phyloP scores from a whole-genome alignment of 2,329 filamentous ascomycete genomes.

The Berkeleyomyces rouxiae region DNA sequence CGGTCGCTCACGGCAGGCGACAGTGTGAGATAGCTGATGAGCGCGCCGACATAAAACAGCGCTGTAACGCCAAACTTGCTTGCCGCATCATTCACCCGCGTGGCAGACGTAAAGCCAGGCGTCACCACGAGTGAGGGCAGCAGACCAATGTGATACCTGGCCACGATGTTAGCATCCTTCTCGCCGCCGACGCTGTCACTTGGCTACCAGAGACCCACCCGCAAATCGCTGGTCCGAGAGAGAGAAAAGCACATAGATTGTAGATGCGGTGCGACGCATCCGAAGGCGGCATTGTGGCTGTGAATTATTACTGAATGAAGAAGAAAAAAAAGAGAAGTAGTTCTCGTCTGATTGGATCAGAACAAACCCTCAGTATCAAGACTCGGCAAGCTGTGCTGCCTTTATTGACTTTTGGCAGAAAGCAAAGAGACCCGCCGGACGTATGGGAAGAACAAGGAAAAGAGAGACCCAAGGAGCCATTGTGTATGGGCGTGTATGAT shows the following conservation, averaged over 20 bases:
- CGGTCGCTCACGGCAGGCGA: slow-evolving; percentile 34
- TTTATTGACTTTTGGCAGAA: background rate
- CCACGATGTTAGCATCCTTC: background rate
- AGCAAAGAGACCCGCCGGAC: background rate
- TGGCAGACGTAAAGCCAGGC: slow-evolving; percentile 25
- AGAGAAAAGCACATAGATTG: slow-evolving; percentile 30
- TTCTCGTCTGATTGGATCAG: background rate
- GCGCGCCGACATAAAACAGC: slow-evolving; percentile 40
- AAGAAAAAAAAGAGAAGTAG: background rate
- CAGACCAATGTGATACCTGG: slow-evolving; percentile 39
- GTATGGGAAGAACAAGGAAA: background rate
- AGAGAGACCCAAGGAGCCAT: background rate
- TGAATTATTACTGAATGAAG: background rate
- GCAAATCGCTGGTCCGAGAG: slow-evolving; percentile 34
- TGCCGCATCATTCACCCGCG: slow-evolving; percentile 27
- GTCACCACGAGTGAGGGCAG: slow-evolving; percentile 39
- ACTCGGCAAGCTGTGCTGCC: background rate
- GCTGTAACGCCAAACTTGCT: background rate
- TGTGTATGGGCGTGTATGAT: background rate
- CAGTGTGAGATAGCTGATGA: slow-evolving; percentile 36
- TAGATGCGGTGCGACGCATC: slow-evolving; percentile 19
- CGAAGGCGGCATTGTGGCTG: background rate
- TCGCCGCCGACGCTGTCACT: background rate
- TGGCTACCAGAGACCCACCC: slow-evolving; percentile 23
- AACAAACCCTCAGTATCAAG: background rate